Percentiles rank a stretch among this genome's conserved stretches.
Evolutionary conservation across 2,329 filamentous ascomycete genomes (phyloP).

Genomic region (Diaporthe capsici): DNA sequence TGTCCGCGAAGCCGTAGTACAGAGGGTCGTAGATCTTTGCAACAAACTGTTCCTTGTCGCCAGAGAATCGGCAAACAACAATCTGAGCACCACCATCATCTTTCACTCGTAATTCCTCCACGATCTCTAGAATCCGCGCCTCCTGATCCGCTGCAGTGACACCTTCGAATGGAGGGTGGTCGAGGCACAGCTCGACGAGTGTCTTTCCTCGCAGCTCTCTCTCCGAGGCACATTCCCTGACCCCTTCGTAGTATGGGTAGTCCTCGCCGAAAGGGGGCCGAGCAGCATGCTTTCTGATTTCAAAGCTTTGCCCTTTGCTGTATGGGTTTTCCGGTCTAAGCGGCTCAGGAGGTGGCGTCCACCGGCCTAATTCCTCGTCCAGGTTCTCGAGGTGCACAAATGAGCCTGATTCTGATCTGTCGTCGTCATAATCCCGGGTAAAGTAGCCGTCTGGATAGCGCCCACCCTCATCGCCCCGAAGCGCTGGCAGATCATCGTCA

Average conservation of each 20-base stretch:
- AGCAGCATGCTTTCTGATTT: not conserved
- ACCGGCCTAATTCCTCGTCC: not conserved
- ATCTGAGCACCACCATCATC: conserved; percentile 10
- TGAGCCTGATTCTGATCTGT: not conserved
- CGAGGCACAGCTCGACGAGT: not conserved
- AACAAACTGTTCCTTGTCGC: not conserved
- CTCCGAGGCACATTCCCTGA: not conserved
- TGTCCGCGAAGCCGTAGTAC: conserved; percentile 24
- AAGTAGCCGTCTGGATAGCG: not conserved
- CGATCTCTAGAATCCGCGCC: not conserved
- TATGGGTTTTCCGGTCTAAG: conserved; percentile 11
- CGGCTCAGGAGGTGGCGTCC: not conserved
- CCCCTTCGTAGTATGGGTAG: not conserved
- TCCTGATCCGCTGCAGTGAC: not conserved
- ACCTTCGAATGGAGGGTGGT: not conserved
- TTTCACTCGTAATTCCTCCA: not conserved
- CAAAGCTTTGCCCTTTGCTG: not conserved
- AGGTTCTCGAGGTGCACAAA: not conserved
- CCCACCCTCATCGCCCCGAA: not conserved
- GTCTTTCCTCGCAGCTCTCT: not conserved
- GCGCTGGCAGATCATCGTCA: not conserved
- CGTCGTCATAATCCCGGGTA: not conserved
- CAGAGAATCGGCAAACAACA: not conserved
- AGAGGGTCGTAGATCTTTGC: conserved; percentile 30
- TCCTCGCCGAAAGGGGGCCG: not conserved